These are phyloP conservation scores for Cercospora sojina DNA, from an alignment of 2,329 filamentous ascomycete genomes.

Conservation along the genomic window DNA sequence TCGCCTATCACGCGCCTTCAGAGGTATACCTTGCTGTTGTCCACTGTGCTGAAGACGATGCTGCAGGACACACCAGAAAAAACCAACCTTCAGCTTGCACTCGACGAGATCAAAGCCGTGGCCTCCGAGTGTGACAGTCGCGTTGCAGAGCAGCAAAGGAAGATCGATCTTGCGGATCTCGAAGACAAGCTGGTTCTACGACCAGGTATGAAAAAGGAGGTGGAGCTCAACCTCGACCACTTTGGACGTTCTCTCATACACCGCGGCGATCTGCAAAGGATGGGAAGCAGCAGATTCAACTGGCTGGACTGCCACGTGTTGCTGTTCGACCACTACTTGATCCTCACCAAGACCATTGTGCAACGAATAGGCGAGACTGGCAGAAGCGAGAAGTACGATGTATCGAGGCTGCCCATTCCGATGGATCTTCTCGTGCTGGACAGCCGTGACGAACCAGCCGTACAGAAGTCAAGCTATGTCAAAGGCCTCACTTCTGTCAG, in stretches of 20 bases:
- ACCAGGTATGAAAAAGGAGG: conserved; percentile 77
- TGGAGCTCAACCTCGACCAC: conserved; percentile 86
- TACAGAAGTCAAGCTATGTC: conserved; percentile 66
- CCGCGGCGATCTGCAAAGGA: conserved; percentile 83
- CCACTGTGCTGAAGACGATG: conserved; percentile 82
- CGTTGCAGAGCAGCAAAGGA: conserved; percentile 87
- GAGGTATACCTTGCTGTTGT: conserved; percentile 79
- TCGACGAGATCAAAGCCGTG: conserved; percentile 87
- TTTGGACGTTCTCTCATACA: conserved; percentile 87
- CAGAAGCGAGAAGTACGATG: conserved; percentile 84
- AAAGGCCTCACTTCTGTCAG: conserved; percentile 70
- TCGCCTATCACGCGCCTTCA: conserved; percentile 89
- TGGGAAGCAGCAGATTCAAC: conserved; percentile 82
- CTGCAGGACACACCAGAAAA: conserved; percentile 85
- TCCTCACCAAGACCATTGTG: conserved; percentile 75
- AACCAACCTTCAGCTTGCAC: conserved; percentile 74
- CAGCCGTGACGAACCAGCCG: conserved; percentile 85
- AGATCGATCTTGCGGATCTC: conserved; percentile 83
- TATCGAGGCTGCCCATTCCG: conserved; percentile 90
- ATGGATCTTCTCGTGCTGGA: conserved; percentile 95
- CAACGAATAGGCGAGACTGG: conserved; percentile 66
- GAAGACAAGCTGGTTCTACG: conserved; percentile 79
- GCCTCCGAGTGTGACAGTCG: conserved; percentile 88
- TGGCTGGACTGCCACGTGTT: conserved; percentile 94
- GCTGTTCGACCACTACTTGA: conserved; percentile 94